These are phyloP conservation scores for Exophiala oligosperma DNA, from an alignment of 2,329 filamentous ascomycete genomes.

Conservation along the genomic window DNA sequence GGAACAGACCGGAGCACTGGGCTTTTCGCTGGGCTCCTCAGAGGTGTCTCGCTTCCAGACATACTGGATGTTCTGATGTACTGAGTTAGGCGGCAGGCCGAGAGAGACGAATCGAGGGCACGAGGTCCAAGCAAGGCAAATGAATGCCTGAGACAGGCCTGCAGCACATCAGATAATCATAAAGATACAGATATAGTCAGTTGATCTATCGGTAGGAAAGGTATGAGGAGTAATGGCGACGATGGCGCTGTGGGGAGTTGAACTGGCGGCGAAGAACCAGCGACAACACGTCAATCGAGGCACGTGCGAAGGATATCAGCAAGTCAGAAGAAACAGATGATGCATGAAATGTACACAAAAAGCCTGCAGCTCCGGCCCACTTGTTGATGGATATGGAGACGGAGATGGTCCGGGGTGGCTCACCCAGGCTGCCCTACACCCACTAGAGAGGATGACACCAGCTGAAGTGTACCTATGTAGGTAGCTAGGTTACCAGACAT, in stretches of 20 bases:
- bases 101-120: not conserved
- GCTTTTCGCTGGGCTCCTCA: slow-evolving; percentile 8
- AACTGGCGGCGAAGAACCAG: not conserved
- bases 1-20: slow-evolving; percentile 7
- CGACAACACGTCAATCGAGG: slow-evolving; percentile 17
- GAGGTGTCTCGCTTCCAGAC: slow-evolving; percentile 15
- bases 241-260: not conserved
- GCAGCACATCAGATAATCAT: slow-evolving; percentile 14
- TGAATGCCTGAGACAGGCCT: slow-evolving; percentile 7
- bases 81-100: not conserved
- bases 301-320: slow-evolving; percentile 14
- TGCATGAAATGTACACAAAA: not conserved
- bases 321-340: not conserved
- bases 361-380: not conserved
- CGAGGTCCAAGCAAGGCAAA: slow-evolving; percentile 1
- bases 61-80: slow-evolving; percentile 7
- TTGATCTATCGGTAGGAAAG: slow-evolving; percentile 9
- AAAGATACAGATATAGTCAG: slow-evolving; percentile 4
- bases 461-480: no score
- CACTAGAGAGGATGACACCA: no score
- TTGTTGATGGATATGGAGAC: not conserved
- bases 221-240: not conserved
- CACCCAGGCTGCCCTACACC: no score
- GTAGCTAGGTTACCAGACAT: no score
- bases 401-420: no score